phyloP scores from a whole-genome alignment of 1,284 basidiomycete species.

The Ceratobasidium sp. region DNA sequence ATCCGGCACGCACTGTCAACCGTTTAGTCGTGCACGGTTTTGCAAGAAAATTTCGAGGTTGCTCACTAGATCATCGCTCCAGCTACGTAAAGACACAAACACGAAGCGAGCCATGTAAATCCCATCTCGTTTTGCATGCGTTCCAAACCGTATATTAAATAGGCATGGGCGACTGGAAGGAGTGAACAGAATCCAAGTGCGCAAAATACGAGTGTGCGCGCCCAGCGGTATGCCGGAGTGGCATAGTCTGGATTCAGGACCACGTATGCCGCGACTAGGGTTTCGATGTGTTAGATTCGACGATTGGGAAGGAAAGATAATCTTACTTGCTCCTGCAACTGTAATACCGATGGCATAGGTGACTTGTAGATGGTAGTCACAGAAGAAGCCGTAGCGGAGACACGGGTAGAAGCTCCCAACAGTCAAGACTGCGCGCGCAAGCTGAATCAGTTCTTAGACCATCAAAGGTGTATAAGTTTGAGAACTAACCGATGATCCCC shows the following conservation, averaged over 20 bases:
- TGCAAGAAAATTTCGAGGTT: constrained; percentile 51
- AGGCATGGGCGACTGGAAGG: constrained; percentile 77
- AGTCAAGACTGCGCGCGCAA: constrained; percentile 67
- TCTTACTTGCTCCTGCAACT: constrained; percentile 72
- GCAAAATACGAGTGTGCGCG: constrained; percentile 85
- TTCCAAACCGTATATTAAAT: constrained; percentile 68
- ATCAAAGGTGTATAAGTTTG: constrained; percentile 33
- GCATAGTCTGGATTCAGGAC: constrained; percentile 85
- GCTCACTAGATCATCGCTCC: constrained; percentile 88
- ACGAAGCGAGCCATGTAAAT: constrained; percentile 73
- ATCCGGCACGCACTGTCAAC: constrained; percentile 78
- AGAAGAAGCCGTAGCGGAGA: constrained; percentile 74
- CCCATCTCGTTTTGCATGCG: constrained; percentile 74
- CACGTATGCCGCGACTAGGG: constrained; percentile 74
- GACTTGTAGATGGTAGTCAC: constrained; percentile 65
- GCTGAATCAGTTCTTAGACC: constrained; percentile 51
- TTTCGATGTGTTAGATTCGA: constrained; percentile 42
- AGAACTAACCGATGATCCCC: constrained; percentile 69
- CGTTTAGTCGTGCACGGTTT: constrained; percentile 27
- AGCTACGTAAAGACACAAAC: constrained; percentile 76
- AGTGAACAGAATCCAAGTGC: constrained; percentile 80
- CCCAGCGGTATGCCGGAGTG: constrained; percentile 78
- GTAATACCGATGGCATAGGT: constrained; percentile 70
- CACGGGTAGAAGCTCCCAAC: constrained; percentile 44
- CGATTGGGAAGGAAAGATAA: constrained; percentile 40